Evolutionary conservation across 2,329 filamentous ascomycete genomes (phyloP).

Genomic region (Tricladium varicosporioides): DNA sequence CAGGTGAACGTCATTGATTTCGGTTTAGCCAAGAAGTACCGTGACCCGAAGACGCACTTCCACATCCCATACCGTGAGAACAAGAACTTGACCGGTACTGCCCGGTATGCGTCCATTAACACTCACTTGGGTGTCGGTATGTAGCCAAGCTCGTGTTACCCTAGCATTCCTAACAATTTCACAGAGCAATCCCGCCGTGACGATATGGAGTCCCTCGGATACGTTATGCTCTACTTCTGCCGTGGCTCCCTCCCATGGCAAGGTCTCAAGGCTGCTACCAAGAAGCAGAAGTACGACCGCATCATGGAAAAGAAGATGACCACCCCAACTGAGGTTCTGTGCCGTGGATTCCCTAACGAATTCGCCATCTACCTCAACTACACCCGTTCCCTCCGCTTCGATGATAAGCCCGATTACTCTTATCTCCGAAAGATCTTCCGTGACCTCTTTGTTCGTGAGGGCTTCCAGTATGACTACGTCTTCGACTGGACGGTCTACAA

Average conservation of each 20-base stretch:
- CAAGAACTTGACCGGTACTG: conserved; percentile 99
- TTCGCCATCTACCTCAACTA: conserved; percentile 99
- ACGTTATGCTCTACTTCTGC: conserved; percentile 99
- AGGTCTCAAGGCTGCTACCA: conserved; percentile 95
- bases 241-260: conserved; percentile 98
- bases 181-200: conserved; percentile 96
- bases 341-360: conserved; percentile 98
- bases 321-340: conserved; percentile 95
- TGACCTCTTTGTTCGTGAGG: conserved; percentile 96
- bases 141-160: conserved; percentile 33
- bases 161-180: conserved; percentile 29
- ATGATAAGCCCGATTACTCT: conserved; percentile 99
- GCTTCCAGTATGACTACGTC: conserved; percentile 99
- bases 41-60: conserved; percentile 99
- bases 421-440: conserved; percentile 99
- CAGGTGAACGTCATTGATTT: conserved; percentile 99
- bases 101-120: conserved; percentile 98
- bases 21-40: conserved; percentile 98
- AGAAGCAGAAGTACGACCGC: conserved; percentile 99
- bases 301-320: conserved; percentile 99
- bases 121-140: conserved; percentile 91
- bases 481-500: conserved; percentile 99
- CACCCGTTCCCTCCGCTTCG: conserved; percentile 95
- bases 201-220: conserved; percentile 98
- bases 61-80: conserved; percentile 99